Base-by-base conservation (phyloP, 768 basidiomycete species). In the Leccinellum rugosiceps region DNA sequence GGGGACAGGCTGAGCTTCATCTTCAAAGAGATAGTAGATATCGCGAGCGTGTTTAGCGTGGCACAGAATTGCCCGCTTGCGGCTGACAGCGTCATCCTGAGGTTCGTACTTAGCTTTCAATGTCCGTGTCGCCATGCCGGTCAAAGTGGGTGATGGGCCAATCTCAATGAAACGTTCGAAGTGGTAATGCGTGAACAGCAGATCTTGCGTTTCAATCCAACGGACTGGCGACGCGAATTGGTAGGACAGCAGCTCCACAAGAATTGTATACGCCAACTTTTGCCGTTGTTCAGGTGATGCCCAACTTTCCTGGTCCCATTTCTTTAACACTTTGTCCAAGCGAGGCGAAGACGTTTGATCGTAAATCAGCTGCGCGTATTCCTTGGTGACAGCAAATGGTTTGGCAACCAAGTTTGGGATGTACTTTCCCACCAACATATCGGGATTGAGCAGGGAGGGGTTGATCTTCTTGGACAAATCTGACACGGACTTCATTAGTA, bases 121-220 rank as follows among this genome's bases (percentile, higher is more conserved):
- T 0, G 94, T 96, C 31, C 94, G 85, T 6, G 82, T 81, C 1
- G 94, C 94, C 94, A 96, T 96, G 32, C 94, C 96, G 10, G 92
- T 93, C 53, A 99, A 82, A 10, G 94, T 98, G 2, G 97, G 97
- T 4, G 94, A 94, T 41, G 97, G 97, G 31, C 97, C 97, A 52
- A 99, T 78, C 72, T 99, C 97, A 65, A 99, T 88, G 66, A 98
- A 81, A 15, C 97, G 87, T 74, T 98, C 96, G 67, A 97, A 97
- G 46, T 80, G 78, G 79, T 85, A 97, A 9, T 85, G 74, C 10
- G 80, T 82, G 79, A 99, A 99, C 56, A 99, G 82, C 25, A 90
- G 82, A 67, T 99, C 97, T 70, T 99, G 97, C 0, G 96, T 99
- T 77, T 98, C 92, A 66, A 99, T 99, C 97, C 97, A 99, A 50